These are phyloP conservation scores for Fragilaria crotonensis DNA, from an alignment of 108 stramenopile species.

Conservation along the genomic window DNA sequence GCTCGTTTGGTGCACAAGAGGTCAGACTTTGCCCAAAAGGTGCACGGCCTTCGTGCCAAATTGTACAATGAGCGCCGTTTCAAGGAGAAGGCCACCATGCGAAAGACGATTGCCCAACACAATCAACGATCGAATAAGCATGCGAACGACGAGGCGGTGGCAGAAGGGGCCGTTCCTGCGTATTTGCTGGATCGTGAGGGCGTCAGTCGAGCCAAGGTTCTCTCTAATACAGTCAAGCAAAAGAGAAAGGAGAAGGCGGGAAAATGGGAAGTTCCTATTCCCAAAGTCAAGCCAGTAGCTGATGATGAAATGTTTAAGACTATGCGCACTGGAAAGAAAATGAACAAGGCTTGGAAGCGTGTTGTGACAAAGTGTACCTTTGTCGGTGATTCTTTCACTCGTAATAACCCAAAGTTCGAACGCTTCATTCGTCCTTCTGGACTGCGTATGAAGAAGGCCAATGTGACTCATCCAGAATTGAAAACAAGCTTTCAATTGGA, in stretches of 20 bases:
- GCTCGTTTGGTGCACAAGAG: slow-evolving; percentile 94
- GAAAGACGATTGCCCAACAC: slow-evolving; percentile 98
- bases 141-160: slow-evolving; percentile 91
- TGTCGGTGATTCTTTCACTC: slow-evolving; percentile 95
- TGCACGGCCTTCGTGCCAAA: slow-evolving; percentile 95
- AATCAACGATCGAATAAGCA: slow-evolving; percentile 94
- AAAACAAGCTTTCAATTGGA: slow-evolving; percentile 98
- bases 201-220: slow-evolving; percentile 94
- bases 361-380: slow-evolving; percentile 98
- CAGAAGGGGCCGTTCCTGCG: slow-evolving; percentile 94
- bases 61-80: slow-evolving; percentile 94
- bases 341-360: slow-evolving; percentile 97
- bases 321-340: slow-evolving; percentile 84
- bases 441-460: slow-evolving; percentile 96
- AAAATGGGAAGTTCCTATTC: slow-evolving; percentile 99
- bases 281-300: slow-evolving; percentile 98
- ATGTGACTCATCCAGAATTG: slow-evolving; percentile 99
- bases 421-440: slow-evolving; percentile 98
- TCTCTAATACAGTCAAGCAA: slow-evolving; percentile 98
- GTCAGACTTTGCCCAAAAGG: slow-evolving; percentile 95
- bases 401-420: slow-evolving; percentile 99
- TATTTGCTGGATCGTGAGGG: slow-evolving; percentile 98
- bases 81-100: slow-evolving; percentile 99
- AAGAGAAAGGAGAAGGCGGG: slow-evolving; percentile 99
- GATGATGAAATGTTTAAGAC: slow-evolving; percentile 99